Base-by-base conservation (phyloP, 148 eudicot species). In the Camellia sinensis region DNA sequence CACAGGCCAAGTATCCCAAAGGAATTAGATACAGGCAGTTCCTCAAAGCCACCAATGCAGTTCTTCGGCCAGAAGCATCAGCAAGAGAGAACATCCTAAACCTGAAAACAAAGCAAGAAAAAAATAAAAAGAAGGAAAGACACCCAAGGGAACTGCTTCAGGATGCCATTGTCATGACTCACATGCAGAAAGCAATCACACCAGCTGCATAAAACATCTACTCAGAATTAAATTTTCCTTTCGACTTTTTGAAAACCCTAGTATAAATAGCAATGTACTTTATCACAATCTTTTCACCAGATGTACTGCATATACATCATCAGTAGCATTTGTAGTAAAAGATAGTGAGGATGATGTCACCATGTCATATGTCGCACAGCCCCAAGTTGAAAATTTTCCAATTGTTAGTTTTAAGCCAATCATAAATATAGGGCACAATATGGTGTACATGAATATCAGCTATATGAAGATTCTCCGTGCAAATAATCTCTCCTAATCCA, bases 11-110 rank as follows among this genome's bases (percentile, higher is more conserved):
- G 87, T 93, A 96, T 17, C 99, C 99, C 84, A 96, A 73, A 37
- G 99, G 99, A 85, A 91, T 83, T 52, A 96, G 90, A 85, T 96
- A 96, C 13, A 93, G 79, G 86, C 99, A 96, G 88, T 96, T 96
- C 88, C 99, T 90, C 84, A 96, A 78, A 73, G 99, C 97, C 81
- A 96, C 97, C 82, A 88, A 82, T 62, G 99, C 97, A 64, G 98
- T 96, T 86, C 91, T 92, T 85, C 40, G 82, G 77, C 99, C 99
- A 77, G 97, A 85, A 67, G 86, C 78, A 79, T 96, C 99, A 80
- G 88, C 85, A 85, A 92, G 91, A 72, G 99, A 89, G 65, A 92
- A 81, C 99, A 96, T 96, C 85, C 84, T 96, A 83, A 89, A 96
- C 92, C 99, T 96, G 90, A 67, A 66, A 6, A 44, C 65, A 53